Evolutionary conservation across 2,329 filamentous ascomycete genomes (phyloP).

Genomic region (Alternaria alternata): DNA sequence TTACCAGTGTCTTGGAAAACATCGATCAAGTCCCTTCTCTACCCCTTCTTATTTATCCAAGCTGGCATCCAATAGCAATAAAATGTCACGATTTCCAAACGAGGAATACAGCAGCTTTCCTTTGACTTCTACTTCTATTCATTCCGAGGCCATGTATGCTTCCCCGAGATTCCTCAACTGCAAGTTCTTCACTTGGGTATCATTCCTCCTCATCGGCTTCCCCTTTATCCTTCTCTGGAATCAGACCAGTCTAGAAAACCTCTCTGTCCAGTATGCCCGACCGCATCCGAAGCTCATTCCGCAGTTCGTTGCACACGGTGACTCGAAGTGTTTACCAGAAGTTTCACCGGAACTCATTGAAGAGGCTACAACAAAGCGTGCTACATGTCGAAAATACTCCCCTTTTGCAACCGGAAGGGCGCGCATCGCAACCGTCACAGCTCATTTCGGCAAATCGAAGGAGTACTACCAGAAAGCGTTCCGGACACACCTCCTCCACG

Average conservation of each 20-base stretch:
- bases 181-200: constrained; percentile 12
- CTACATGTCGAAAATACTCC: constrained; percentile 25
- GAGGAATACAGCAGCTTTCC: neutral
- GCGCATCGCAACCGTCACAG: constrained; percentile 51
- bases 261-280: constrained; percentile 19
- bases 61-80: neutral
- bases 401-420: constrained; percentile 18
- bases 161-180: neutral
- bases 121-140: neutral
- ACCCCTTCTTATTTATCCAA: neutral
- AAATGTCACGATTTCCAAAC: neutral
- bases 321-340: constrained; percentile 25
- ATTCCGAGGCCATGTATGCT: constrained; percentile 1
- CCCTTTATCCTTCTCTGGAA: constrained; percentile 16
- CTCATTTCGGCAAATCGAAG: constrained; percentile 48
- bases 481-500: constrained; percentile 46
- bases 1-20: neutral
- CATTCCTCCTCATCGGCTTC: constrained; percentile 12
- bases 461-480: constrained; percentile 54
- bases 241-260: constrained; percentile 1
- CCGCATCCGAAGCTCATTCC: constrained; percentile 8
- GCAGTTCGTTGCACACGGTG: constrained; percentile 25
- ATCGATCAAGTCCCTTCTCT: neutral
- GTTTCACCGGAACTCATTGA: constrained; percentile 19
- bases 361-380: constrained; percentile 21